Evolutionary conservation across 345 rosid species (phyloP).

Genomic region (Boechera stricta): DNA sequence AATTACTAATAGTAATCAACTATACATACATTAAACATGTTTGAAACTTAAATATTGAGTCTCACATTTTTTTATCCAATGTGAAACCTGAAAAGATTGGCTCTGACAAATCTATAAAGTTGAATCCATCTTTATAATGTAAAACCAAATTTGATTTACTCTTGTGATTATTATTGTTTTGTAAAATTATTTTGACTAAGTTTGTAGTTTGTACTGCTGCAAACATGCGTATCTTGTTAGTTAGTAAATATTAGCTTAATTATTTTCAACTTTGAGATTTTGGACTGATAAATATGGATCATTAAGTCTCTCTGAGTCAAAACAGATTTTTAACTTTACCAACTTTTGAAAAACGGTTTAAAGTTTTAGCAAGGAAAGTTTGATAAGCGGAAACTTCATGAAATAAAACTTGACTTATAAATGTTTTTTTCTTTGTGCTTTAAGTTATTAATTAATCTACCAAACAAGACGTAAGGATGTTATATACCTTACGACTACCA

Average conservation of each 20-base stretch:
- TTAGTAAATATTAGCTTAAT: not conserved
- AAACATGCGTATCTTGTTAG: not conserved
- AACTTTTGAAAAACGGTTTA: conserved; percentile 30
- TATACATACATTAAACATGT: not conserved
- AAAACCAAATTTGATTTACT: not conserved
- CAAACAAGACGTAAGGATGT: conserved; percentile 38
- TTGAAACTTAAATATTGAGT: conserved; percentile 11
- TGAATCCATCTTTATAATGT: conserved; percentile 8
- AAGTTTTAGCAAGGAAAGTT: not conserved
- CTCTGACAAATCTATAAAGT: not conserved
- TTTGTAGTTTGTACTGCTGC: not conserved
- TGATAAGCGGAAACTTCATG: conserved; percentile 6
- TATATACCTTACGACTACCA: conserved; percentile 9
- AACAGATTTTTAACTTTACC: conserved; percentile 17
- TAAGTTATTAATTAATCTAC: conserved; percentile 16
- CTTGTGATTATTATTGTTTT: not conserved
- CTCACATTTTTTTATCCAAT: not conserved
- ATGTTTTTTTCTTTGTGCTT: conserved; percentile 13
- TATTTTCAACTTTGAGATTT: not conserved
- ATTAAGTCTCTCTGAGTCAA: conserved; percentile 12
- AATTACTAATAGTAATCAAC: not conserved
- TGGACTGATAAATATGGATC: conserved; percentile 7
- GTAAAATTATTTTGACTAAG: not conserved
- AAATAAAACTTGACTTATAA: conserved; percentile 31
- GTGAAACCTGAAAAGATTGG: not conserved